Base-by-base conservation (phyloP, 306 rosid species). In the Prunus salicina region DNA sequence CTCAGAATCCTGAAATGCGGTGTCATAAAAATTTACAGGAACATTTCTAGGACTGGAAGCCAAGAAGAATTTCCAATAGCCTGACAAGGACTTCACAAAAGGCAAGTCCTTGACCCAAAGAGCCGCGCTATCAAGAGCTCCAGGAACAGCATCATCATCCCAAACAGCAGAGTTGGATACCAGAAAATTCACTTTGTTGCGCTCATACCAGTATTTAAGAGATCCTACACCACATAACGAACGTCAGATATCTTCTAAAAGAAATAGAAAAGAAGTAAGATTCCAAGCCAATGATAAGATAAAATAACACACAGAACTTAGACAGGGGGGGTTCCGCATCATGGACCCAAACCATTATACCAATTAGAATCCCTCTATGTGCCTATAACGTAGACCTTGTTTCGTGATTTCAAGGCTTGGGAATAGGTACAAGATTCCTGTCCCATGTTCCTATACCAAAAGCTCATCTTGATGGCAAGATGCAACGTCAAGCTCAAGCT, bases 41-140 rank as follows among this genome's bases (percentile, higher is more conserved):
- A 88, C 89, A 73, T 77, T 81, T 14, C 67, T 53, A n/a, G 99
- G 99, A 83, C n/a, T 79, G 60, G 86, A 38, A 58, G 99, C 97
- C 77, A 90, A 71, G 78, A 71, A 88, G 82, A 95, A 95, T 72
- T 87, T 95, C 99, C 99, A 95, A 80, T 82, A 78, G 20, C 99
- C 99, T 69, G 97, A 95, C 76, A 95, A 73, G 51, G 99, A 90
- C 87, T 85, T 88, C 20, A 95, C 87, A 73, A 87, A 95, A 69
- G 97, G 97, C 83, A 87, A 88, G 70, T 73, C 91, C 77, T 86
- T 88, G 74, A 86, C 96, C 99, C 96, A 95, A 80, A 86, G 84
- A 69, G 96, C 83, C 64, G 97, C 93, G 73, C 89, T 67, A 12
- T 92, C 93, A 76, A 95, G 93, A 83, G 97, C 93, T 80, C 85